Evolutionary conservation across 2,329 filamentous ascomycete genomes (phyloP), one percentile per base, ranked within the genome.

Genomic region (Fusarium napiforme): DNA sequence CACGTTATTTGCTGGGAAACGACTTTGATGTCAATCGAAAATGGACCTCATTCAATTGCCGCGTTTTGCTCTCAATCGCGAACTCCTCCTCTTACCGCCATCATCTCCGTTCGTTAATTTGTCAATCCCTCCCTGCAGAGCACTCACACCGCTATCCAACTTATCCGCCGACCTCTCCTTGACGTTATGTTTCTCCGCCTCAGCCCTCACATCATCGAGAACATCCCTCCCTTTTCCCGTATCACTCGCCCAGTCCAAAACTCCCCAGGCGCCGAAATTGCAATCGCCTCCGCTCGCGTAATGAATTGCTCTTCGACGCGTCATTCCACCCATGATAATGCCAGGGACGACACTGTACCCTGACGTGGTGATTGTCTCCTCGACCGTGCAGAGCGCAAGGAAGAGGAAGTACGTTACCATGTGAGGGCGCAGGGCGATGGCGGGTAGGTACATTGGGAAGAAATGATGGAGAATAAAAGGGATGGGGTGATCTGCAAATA

Each of bases 401-500:
- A 93, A 88, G 16, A 93, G 77, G 63, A 93, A 87, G 82, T 92
- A 94, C 0, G 91, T 93, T n/a, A 94, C 84, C 8, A 94, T 85
- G 79, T 95, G 93, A 40, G 91, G 90, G 14, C 90, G 90, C 45
- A 93, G 85, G n/a, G 88, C 73, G 26, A 91, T 82, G 4, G 91
- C 88, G 2, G 93, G 91, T 0, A 93, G 80, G 78, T 93, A 93
- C 11, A 90, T 81, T 1, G 93, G 92, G 3, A 93, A 65, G 78
- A 92, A 90, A 53, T 88, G 88, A 69, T 88, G 85, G 3, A 93
- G 81, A 11, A 94, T 82, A 53, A 92, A 87, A 3, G 90, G 87
- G 0, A 90, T 71, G 0, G 93, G 92, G 77, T 94, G 91, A 80
- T 94, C 92, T 66, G 92, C 89, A 69, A 90, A 88, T 14, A 92